Base-by-base conservation (phyloP, 2,329 filamentous ascomycete species). In the Paraphoma sp. region DNA sequence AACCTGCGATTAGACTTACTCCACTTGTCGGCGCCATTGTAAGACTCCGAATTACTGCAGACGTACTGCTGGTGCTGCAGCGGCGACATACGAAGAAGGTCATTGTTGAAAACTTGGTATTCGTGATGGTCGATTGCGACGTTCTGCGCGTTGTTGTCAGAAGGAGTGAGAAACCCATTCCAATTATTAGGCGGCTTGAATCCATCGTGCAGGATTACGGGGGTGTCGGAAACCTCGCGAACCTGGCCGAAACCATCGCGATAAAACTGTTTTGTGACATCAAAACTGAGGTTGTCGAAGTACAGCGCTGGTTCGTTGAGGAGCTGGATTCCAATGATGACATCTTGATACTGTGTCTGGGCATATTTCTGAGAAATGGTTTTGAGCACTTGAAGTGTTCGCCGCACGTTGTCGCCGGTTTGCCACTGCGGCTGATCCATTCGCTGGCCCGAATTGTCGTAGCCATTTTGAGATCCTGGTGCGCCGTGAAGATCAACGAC, bases 91-190 rank as follows among this genome's bases (percentile, higher is more conserved):
- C 79, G 78, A 30, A 88, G 76, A 29, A 84, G 76, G 0, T 75
- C 78, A 23, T 81, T 73, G 56, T 79, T 81, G 75, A 90, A 90
- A 55, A 87, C 80, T 69, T 89, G 84, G 70, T 90, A 91, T 68
- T 90, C 86, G 70, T 91, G 88, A 55, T 88, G 86, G 67, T 91
- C 88, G 59, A 91, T 75, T 45, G 84, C 83, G 41, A 89, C 82
- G 45, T 84, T 83, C 44, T 82, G 78, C 3, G 81, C 78, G 61
- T 81, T 78, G 59, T 80, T 76, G 66, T 84, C 81, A 0, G 76
- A 78, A 1, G 79, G 77, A 2, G 80, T 84, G 64, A 89, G 79
- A 72, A 86, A 86, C 5, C 81, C 84, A 65, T 90, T 90, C 84
- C 86, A 90, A 6, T 78, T 79, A 44, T 75, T 80, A 0, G 84